These are phyloP conservation scores for Annulohypoxylon nitens DNA, from an alignment of 495 filamentous ascomycete genomes.

Conservation along the genomic window DNA sequence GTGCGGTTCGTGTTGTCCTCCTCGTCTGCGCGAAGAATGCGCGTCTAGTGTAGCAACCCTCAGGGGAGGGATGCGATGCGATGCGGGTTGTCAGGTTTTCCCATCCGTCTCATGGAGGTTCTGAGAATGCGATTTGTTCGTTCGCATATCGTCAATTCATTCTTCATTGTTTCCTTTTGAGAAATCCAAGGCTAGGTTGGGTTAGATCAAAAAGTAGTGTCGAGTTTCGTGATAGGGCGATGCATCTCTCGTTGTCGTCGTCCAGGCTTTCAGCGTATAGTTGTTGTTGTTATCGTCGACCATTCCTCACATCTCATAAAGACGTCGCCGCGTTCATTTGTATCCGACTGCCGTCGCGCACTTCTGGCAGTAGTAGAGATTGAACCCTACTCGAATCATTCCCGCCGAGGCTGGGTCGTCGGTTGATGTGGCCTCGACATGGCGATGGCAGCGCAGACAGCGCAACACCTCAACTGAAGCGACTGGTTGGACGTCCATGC, in stretches of 20 bases:
- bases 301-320: neutral
- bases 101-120: conserved; percentile 26
- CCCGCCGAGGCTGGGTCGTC: conserved; percentile 66
- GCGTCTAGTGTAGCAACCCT: conserved; percentile 13
- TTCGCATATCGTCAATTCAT: conserved; percentile 9
- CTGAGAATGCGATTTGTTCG: conserved; percentile 29
- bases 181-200: conserved; percentile 23
- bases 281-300: conserved; percentile 1
- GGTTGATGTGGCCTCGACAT: conserved; percentile 66
- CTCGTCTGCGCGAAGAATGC: conserved; percentile 10
- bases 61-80: conserved; percentile 7
- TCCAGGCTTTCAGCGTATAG: neutral
- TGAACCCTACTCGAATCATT: conserved; percentile 79
- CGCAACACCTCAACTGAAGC: conserved; percentile 66
- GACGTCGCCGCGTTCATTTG: conserved; percentile 60
- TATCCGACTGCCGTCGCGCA: conserved; percentile 81
- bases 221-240: conserved; percentile 15
- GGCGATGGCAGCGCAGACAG: conserved; percentile 68
- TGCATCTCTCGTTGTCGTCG: conserved; percentile 20
- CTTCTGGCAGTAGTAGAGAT: conserved; percentile 82
- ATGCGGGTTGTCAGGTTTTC: conserved; percentile 28
- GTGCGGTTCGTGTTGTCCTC: conserved; percentile 19
- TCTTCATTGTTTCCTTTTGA: conserved; percentile 6
- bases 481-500: conserved; percentile 61
- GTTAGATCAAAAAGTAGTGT: conserved; percentile 10